phyloP scores from a whole-genome alignment of 2,329 filamentous ascomycete species.

The Diaporthe eres region DNA sequence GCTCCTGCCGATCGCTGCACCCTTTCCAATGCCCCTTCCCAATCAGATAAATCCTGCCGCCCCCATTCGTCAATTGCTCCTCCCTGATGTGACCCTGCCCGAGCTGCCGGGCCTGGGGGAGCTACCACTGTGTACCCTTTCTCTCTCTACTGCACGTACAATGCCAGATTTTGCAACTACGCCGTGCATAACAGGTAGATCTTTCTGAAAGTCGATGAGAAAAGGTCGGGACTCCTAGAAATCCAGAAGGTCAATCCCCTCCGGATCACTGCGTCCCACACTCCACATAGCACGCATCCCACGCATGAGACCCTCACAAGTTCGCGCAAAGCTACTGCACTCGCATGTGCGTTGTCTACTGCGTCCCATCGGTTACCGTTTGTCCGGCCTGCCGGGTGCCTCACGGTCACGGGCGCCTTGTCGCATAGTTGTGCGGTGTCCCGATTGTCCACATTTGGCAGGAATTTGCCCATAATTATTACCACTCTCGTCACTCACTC shows the following conservation, averaged over 20 bases:
- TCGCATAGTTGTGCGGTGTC: background rate
- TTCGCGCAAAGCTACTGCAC: background rate
- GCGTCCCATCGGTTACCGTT: background rate
- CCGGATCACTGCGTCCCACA: background rate
- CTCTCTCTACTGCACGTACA: too few relatives aligned
- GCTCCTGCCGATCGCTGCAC: background rate
- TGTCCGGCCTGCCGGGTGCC: background rate
- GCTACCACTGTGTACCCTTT: background rate
- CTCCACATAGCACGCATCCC: background rate
- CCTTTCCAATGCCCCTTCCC: background rate
- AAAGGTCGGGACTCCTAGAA: background rate
- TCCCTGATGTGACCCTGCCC: conserved; percentile 6
- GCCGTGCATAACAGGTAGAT: background rate
- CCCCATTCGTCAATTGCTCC: conserved; percentile 18
- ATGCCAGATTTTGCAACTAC: background rate
- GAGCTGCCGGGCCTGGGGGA: background rate
- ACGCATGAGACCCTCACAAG: background rate
- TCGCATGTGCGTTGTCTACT: background rate
- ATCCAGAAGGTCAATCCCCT: background rate
- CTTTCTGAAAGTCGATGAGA: background rate
- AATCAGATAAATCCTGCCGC: conserved; percentile 25
- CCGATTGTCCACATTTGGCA: background rate
- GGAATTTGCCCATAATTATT: background rate
- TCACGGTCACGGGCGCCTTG: background rate
- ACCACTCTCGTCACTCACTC: background rate